Evolutionary conservation across 805 yeast species (phyloP), one percentile per base, ranked within the genome.

Genomic region (Alloascoidea hylecoeti): DNA sequence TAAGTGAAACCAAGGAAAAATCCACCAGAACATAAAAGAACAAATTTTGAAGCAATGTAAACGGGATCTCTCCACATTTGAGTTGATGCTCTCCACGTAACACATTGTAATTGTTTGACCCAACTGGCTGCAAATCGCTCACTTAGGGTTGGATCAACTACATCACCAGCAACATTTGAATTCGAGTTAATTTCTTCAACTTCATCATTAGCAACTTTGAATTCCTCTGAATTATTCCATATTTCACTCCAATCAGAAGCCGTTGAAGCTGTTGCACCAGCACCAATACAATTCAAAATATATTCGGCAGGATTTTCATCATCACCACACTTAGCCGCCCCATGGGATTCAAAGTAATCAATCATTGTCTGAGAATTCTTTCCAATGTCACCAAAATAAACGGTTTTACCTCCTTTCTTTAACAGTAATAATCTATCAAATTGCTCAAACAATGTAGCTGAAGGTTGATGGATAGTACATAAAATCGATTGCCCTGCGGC

Each of bases 1-100:
- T 75, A 82, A 0, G 78, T 64, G 55, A 82, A 82, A 34, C 94
- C 94, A 44, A 76, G 69, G 51, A 78, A 75, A 14, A 81, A 49
- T 32, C 83, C 73, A 35, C 75, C 63, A 14, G 68, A 51, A 27
- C 65, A 51, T 44, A 60, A 58, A 46, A 73, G 55, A 51, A 63
- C 60, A 16, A 73, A 46, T 58, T 80, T 82, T 28, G 89, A 63
- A 54, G 66, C 61, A 45, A 80, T 65, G 51, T 80, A 79, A 18
- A 60, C 51, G 4, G 77, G 79, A 44, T 76, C 66, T 55, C 92
- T 66, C 71, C 72, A 76, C 44, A 64, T 63, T 45, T 63, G 68
- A 9, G 53, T 50, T 36, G 49, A 51, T 16, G 69, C 64, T 48
- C 81, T 61, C 38, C 43, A 41, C 16, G 55, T 46, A 18, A 74